Evolutionary conservation across 306 rosid genomes (phyloP).

Genomic region (Calophaca sinica): DNA sequence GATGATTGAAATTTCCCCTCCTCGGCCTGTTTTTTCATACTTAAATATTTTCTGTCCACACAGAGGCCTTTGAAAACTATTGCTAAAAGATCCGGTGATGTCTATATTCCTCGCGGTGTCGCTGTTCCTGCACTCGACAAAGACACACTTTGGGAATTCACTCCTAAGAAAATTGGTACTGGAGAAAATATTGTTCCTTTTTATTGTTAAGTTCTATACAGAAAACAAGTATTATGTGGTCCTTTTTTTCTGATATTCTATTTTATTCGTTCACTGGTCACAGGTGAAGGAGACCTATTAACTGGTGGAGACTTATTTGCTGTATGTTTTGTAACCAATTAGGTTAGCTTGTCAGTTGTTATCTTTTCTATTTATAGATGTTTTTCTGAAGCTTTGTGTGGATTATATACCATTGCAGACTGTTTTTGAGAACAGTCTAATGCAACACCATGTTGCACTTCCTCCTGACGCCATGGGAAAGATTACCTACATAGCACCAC

Average conservation of each 20-base stretch:
- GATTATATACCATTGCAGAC: slow-evolving; percentile 62
- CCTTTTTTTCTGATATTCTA: slow-evolving; percentile 39
- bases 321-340: slow-evolving; percentile 62
- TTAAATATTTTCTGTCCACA: not conserved
- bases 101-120: slow-evolving; percentile 98
- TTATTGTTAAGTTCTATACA: not conserved
- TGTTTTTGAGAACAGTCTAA: slow-evolving; percentile 88
- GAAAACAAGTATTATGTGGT: not conserved
- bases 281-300: slow-evolving; percentile 93
- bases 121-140: slow-evolving; percentile 99
- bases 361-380: not conserved
- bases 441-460: slow-evolving; percentile 91
- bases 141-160: slow-evolving; percentile 93
- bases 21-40: not conserved
- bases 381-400: slow-evolving; percentile 37
- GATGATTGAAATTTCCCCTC: not conserved
- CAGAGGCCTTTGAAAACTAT: slow-evolving; percentile 99
- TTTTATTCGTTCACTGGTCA: slow-evolving; percentile 39
- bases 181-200: slow-evolving; percentile 5
- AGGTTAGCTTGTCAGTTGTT: slow-evolving; percentile 33
- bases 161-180: slow-evolving; percentile 85
- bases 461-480: slow-evolving; percentile 99
- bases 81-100: slow-evolving; percentile 94
- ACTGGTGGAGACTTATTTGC: slow-evolving; percentile 99
- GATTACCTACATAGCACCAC: slow-evolving; percentile 82